These are phyloP conservation scores for Streptanthus diversifolius DNA, from an alignment of 345 rosid species.

Conservation along the genomic window DNA sequence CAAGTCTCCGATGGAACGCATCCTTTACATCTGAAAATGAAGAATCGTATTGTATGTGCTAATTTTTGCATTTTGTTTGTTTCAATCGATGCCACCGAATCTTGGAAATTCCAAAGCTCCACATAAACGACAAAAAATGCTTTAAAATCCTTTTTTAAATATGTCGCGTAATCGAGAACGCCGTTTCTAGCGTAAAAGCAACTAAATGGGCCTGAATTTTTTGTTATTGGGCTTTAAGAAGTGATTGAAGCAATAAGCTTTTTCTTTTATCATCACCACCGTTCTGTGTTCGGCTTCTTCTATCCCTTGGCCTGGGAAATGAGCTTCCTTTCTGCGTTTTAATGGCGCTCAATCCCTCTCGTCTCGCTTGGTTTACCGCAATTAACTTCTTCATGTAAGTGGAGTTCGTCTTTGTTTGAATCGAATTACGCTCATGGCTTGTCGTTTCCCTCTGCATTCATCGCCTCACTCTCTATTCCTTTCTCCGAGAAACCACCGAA, in stretches of 20 bases:
- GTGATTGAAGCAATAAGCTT: too few relatives aligned
- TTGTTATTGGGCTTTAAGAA: too few relatives aligned
- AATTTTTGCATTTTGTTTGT: too few relatives aligned
- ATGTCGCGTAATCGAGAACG: not conserved
- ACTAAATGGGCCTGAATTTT: too few relatives aligned
- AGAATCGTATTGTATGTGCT: too few relatives aligned
- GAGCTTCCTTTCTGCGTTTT: conserved; percentile 15
- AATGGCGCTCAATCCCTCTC: conserved; percentile 30
- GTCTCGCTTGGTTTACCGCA: not conserved
- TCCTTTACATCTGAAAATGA: too few relatives aligned
- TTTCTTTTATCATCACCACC: not conserved
- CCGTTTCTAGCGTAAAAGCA: not conserved
- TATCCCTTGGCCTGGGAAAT: conserved; percentile 14
- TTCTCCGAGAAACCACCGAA: conserved; percentile 26
- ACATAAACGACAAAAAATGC: too few relatives aligned
- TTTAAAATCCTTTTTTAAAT: too few relatives aligned
- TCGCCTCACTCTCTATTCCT: conserved; percentile 29
- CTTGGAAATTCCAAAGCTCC: too few relatives aligned
- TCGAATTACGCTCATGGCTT: conserved; percentile 37
- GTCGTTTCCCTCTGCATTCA: conserved; percentile 42
- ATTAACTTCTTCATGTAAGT: conserved; percentile 40
- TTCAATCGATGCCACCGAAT: too few relatives aligned
- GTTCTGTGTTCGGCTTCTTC: conserved; percentile 3
- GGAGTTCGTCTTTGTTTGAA: not conserved
- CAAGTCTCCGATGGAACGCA: too few relatives aligned